Percentiles rank a stretch among this genome's conserved stretches.
Evolutionary conservation across 768 basidiomycete species (phyloP).

Genomic region (Leccinum longicurvipes): DNA sequence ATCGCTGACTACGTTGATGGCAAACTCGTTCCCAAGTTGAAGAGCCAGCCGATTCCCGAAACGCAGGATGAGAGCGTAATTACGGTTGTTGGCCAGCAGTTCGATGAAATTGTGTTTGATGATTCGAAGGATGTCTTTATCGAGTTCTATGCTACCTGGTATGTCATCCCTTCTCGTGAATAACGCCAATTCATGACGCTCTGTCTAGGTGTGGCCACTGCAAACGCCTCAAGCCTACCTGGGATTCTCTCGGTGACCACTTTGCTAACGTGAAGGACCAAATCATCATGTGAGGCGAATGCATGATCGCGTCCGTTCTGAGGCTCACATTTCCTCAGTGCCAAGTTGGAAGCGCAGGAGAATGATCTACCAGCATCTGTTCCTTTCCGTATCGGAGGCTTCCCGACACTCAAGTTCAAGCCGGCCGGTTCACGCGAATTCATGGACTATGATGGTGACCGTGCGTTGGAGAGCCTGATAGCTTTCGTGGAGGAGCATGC

Average conservation of each 20-base stretch:
- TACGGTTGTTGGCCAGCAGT: conserved; percentile 83
- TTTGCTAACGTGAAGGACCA: conserved; percentile 73
- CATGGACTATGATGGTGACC: conserved; percentile 91
- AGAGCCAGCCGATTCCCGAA: conserved; percentile 85
- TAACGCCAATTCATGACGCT: background rate
- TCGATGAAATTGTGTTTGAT: conserved; percentile 82
- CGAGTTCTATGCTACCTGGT: conserved; percentile 98
- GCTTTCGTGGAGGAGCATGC: conserved; percentile 81
- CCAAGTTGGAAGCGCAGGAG: conserved; percentile 95
- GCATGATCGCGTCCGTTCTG: background rate
- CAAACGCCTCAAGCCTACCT: conserved; percentile 93
- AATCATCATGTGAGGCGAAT: conserved; percentile 62
- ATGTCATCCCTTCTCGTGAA: conserved; percentile 27
- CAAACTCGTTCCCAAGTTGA: conserved; percentile 77
- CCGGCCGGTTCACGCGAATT: conserved; percentile 83
- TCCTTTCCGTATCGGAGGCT: conserved; percentile 82
- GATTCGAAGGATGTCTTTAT: conserved; percentile 92
- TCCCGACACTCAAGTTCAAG: conserved; percentile 98
- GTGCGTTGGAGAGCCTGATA: conserved; percentile 80
- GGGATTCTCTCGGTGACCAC: conserved; percentile 87
- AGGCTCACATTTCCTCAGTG: conserved; percentile 43
- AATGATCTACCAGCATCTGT: conserved; percentile 91
- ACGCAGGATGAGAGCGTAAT: conserved; percentile 80
- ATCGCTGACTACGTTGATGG: conserved; percentile 66
- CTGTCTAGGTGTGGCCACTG: conserved; percentile 83